Evolutionary conservation across 2,329 filamentous ascomycete species (phyloP).

Genomic region (Phialophora tarda): DNA sequence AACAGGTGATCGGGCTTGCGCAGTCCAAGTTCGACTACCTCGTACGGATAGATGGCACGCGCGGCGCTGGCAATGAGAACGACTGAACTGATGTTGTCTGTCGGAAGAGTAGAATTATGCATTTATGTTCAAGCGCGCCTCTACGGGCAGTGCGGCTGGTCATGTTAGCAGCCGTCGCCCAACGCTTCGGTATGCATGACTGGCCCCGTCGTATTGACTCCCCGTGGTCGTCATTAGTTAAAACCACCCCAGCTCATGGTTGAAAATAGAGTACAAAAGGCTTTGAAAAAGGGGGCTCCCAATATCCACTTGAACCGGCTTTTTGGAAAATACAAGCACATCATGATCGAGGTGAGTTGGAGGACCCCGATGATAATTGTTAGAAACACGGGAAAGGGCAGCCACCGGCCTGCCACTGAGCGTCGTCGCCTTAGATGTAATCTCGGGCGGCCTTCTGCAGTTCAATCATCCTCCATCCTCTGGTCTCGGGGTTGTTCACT

Average conservation of each 20-base stretch:
- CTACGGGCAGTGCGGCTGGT: slow-evolving; percentile 27
- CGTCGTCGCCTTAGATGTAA: slow-evolving; percentile 63
- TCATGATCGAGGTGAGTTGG: slow-evolving; percentile 19
- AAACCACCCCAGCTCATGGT: neutral
- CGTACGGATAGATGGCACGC: neutral
- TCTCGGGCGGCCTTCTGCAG: slow-evolving; percentile 97
- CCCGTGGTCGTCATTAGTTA: neutral
- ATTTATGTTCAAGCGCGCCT: slow-evolving; percentile 13
- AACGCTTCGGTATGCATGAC: slow-evolving; percentile 17
- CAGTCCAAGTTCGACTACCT: neutral
- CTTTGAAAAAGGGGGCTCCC: slow-evolving; percentile 7
- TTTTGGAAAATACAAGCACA: slow-evolving; percentile 23
- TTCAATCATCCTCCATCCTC: slow-evolving; percentile 96
- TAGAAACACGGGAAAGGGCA: slow-evolving; percentile 1
- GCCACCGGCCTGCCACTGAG: slow-evolving; percentile 4
- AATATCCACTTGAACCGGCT: slow-evolving; percentile 7
- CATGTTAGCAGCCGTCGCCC: slow-evolving; percentile 39
- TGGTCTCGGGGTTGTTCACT: slow-evolving; percentile 93
- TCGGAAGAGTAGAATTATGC: slow-evolving; percentile 34
- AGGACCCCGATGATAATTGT: slow-evolving; percentile 6
- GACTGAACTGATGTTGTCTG: neutral
- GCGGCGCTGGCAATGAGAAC: neutral
- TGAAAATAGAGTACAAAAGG: slow-evolving; percentile 21
- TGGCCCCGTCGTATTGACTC: neutral
- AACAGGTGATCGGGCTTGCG: slow-evolving; percentile 8